Evolutionary conservation across 106 monocot genomes (phyloP).

Genomic region (Allium cepa): DNA sequence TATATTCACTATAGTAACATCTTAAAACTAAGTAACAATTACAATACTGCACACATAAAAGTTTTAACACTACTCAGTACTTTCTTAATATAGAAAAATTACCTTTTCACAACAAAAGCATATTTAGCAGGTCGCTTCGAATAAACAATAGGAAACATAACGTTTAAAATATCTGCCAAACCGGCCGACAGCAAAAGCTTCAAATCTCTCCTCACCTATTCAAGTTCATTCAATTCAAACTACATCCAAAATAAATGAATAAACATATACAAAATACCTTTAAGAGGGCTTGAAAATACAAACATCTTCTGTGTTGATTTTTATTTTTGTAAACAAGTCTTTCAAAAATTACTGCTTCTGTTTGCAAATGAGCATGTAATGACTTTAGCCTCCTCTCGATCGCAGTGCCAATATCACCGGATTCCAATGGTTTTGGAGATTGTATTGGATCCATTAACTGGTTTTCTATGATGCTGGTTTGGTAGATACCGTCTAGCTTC

Average conservation of each 20-base stretch:
- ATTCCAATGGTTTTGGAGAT: not conserved
- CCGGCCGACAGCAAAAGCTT: slow-evolving; percentile 39
- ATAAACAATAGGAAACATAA: slow-evolving; percentile 38
- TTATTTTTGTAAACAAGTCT: slow-evolving; percentile 55
- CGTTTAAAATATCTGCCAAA: slow-evolving; percentile 39
- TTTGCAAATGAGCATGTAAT: slow-evolving; percentile 20
- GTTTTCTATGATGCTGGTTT: no score
- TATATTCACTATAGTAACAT: no score
- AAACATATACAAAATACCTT: slow-evolving; percentile 20
- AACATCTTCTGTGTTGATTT: slow-evolving; percentile 53
- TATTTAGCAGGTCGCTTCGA: slow-evolving; percentile 31
- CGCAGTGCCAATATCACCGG: not conserved
- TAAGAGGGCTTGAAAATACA: slow-evolving; percentile 52
- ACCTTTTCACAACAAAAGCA: slow-evolving; percentile 23
- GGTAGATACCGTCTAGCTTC: no score
- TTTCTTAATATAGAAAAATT: slow-evolving; percentile 1
- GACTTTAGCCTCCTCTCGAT: slow-evolving; percentile 29
- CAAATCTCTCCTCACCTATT: slow-evolving; percentile 65
- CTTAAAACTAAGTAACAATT: no score
- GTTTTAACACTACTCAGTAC: no score
- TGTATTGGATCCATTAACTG: no score
- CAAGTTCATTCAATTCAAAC: not conserved
- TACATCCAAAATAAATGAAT: not conserved
- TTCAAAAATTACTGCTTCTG: slow-evolving; percentile 44
- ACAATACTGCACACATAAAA: no score